These are phyloP conservation scores for Suhomyces coccinellae DNA, from an alignment of 1,139 yeast species.

Conservation along the genomic window DNA sequence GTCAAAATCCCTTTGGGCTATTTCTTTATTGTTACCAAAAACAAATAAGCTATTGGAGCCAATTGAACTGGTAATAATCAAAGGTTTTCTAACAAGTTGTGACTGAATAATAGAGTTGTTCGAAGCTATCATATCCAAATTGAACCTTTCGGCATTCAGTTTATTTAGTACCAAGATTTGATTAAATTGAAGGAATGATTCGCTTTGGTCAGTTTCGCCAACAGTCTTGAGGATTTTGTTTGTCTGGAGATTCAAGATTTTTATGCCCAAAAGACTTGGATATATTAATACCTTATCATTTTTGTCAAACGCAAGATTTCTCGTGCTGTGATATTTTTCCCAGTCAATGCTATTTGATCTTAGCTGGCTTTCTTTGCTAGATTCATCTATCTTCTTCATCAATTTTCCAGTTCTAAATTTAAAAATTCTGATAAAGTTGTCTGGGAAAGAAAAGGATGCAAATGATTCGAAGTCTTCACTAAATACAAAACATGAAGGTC, in stretches of 20 bases:
- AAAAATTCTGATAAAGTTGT: constrained; percentile 34
- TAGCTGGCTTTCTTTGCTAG: constrained; percentile 22
- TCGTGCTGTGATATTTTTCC: constrained; percentile 11
- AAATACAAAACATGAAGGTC: constrained; percentile 22
- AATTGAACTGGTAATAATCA: constrained; percentile 34
- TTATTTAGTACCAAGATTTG: constrained; percentile 18
- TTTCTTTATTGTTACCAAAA: constrained; percentile 25
- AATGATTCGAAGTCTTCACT: constrained; percentile 28
- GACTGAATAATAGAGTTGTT: constrained; percentile 36
- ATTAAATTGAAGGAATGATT: constrained; percentile 24
- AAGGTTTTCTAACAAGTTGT: constrained; percentile 31
- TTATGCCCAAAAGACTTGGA: constrained; percentile 36
- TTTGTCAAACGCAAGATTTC: constrained; percentile 32
- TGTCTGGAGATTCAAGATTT: constrained; percentile 31
- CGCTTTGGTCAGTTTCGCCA: constrained; percentile 32
- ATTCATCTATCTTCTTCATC: constrained; percentile 20
- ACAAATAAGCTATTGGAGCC: constrained; percentile 32
- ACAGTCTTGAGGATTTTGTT: constrained; percentile 25
- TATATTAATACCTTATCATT: constrained; percentile 35
- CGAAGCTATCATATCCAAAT: constrained; percentile 38
- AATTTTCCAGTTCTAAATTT: constrained; percentile 35
- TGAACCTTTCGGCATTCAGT: constrained; percentile 18
- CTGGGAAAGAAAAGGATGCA: constrained; percentile 28
- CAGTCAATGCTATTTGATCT: constrained; percentile 18
- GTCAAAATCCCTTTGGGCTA: constrained; percentile 18